phyloP scores from a whole-genome alignment of 179 eudicot species.

The Camellia oleifera region DNA sequence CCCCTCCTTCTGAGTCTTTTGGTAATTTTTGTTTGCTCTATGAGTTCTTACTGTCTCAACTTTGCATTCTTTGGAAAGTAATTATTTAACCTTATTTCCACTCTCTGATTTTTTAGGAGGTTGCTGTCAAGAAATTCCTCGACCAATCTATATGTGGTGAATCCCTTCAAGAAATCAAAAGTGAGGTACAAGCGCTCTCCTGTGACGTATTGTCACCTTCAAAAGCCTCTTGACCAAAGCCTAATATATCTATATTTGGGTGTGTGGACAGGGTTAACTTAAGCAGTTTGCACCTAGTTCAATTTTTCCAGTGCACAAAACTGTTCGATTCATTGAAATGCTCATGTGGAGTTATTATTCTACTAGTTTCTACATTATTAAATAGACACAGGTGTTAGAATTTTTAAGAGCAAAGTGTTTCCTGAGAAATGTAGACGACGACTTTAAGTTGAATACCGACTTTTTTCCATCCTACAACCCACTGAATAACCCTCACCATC shows the following conservation, averaged over 20 bases:
- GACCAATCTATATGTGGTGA: slow-evolving; percentile 81
- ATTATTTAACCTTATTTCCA: background rate
- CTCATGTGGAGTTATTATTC: background rate
- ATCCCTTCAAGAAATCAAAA: slow-evolving; percentile 83
- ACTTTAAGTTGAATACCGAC: background rate
- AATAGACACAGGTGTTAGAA: background rate
- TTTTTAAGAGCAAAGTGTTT: background rate
- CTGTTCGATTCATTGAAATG: background rate
- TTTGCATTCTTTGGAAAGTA: background rate
- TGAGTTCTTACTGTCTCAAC: background rate
- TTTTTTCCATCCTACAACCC: background rate
- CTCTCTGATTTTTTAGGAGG: slow-evolving; percentile 59
- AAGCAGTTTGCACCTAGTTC: background rate
- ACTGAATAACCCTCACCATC: background rate
- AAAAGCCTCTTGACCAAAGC: slow-evolving; percentile 4
- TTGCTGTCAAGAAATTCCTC: slow-evolving; percentile 92
- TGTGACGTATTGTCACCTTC: background rate
- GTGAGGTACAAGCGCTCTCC: slow-evolving; percentile 58
- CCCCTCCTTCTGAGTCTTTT: background rate
- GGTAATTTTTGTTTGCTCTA: background rate
- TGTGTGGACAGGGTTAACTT: background rate
- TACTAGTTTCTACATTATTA: background rate
- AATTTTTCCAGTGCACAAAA: background rate
- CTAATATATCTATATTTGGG: background rate
- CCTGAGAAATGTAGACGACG: background rate